These are phyloP conservation scores for Leccinum longicurvipes DNA, from an alignment of 768 basidiomycete genomes.

Conservation along the genomic window DNA sequence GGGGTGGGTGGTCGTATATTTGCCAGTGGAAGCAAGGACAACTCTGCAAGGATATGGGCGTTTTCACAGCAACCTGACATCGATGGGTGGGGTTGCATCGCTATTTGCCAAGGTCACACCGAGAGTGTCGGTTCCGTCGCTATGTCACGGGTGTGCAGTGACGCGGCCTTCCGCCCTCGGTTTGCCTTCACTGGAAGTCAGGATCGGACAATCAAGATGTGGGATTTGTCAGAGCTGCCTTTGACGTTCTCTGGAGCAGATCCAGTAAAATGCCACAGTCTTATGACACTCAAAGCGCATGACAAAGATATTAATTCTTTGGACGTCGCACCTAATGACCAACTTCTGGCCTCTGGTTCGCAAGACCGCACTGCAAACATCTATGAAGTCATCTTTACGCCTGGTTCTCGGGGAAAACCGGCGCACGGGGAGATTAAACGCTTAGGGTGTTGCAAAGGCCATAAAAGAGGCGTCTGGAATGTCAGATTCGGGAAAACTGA, in stretches of 20 bases:
- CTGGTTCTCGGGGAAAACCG: slow-evolving; percentile 37
- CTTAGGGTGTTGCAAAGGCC: slow-evolving; percentile 89
- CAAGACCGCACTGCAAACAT: slow-evolving; percentile 95
- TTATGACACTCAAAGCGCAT: slow-evolving; percentile 87
- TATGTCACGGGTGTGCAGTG: slow-evolving; percentile 51
- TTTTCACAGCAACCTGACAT: slow-evolving; percentile 11
- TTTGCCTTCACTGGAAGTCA: slow-evolving; percentile 96
- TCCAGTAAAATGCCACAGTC: slow-evolving; percentile 58
- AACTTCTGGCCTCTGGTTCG: slow-evolving; percentile 85
- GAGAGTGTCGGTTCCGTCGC: slow-evolving; percentile 92
- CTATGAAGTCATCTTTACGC: slow-evolving; percentile 66
- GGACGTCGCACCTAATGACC: slow-evolving; percentile 88
- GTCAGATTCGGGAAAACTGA: slow-evolving; percentile 86
- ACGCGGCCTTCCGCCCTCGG: slow-evolving; percentile 32
- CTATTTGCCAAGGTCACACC: slow-evolving; percentile 88
- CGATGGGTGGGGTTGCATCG: slow-evolving; percentile 61
- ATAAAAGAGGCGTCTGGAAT: slow-evolving; percentile 95
- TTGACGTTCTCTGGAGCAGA: slow-evolving; percentile 27
- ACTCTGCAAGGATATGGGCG: slow-evolving; percentile 83
- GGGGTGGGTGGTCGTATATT: slow-evolving; percentile 66
- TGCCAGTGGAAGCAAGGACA: slow-evolving; percentile 93
- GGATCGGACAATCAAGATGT: slow-evolving; percentile 97
- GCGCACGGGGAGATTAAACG: slow-evolving; percentile 69
- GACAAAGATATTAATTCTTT: slow-evolving; percentile 99
- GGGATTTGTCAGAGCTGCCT: slow-evolving; percentile 73